A percentile compares a stretch with the other conserved stretches of the same genome.
Evolutionary conservation across 257 asterid species (phyloP).

Genomic region (Solanum clarkiae): DNA sequence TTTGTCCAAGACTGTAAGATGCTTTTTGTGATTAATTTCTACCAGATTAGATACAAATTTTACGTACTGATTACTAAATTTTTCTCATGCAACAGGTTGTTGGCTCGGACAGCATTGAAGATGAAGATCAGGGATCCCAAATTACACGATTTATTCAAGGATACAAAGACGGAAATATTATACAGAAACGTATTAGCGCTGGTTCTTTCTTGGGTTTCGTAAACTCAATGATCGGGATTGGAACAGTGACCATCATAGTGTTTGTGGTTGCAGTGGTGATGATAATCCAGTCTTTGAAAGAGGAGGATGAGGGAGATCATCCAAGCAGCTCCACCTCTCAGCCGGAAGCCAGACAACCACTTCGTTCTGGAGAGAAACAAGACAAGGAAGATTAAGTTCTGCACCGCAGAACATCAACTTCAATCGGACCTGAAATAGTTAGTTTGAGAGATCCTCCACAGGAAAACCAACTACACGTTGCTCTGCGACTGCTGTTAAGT

Average conservation of each 20-base stretch:
- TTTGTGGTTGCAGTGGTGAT: conserved; percentile 31
- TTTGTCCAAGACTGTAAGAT: not conserved
- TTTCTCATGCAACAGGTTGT: conserved; percentile 29
- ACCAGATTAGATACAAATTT: not conserved
- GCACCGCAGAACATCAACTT: no score
- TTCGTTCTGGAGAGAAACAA: conserved; percentile 8
- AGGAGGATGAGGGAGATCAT: conserved; percentile 29
- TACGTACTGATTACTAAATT: not conserved
- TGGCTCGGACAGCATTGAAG: conserved; percentile 56
- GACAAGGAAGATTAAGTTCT: conserved; percentile 44
- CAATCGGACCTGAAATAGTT: not conserved
- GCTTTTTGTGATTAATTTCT: not conserved
- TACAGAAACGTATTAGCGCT: conserved; percentile 36
- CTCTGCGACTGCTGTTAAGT: not conserved
- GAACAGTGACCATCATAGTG: conserved; percentile 23
- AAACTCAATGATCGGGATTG: conserved; percentile 40
- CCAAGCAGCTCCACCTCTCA: conserved; percentile 21
- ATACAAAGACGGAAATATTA: conserved; percentile 58
- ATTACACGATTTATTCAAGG: conserved; percentile 60
- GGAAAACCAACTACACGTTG: not conserved
- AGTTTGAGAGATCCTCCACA: not conserved
- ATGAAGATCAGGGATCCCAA: conserved; percentile 46
- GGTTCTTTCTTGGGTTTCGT: conserved; percentile 47
- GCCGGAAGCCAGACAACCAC: conserved; percentile 24
- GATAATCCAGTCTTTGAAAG: conserved; percentile 32